These are phyloP conservation scores for Acanthochlamys bracteata DNA, from an alignment of 106 monocot species.

Conservation along the genomic window DNA sequence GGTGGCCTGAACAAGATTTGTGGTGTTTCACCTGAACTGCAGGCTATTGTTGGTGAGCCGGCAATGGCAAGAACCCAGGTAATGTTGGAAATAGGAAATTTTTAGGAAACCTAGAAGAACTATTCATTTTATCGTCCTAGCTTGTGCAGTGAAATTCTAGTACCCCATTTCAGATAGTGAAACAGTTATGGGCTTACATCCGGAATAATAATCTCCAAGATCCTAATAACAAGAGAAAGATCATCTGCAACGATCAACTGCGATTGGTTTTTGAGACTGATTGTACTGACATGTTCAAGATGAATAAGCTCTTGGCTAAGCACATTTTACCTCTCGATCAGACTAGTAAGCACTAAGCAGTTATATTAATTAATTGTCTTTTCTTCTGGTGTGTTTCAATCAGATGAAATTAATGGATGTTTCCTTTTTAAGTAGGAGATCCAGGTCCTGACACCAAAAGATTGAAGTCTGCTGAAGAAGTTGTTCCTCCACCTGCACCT, in stretches of 20 bases:
- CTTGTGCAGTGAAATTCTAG: background rate
- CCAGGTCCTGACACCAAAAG: constrained; percentile 43
- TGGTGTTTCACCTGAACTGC: constrained; percentile 85
- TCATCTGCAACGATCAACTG: constrained; percentile 89
- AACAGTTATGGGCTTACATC: constrained; percentile 92
- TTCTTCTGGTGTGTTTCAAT: background rate
- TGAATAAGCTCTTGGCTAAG: constrained; percentile 90
- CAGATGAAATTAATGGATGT: constrained; percentile 6
- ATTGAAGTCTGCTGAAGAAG: constrained; percentile 42
- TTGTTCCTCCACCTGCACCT: constrained; percentile 23
- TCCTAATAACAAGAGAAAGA: constrained; percentile 91
- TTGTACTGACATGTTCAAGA: constrained; percentile 95
- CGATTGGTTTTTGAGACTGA: constrained; percentile 92
- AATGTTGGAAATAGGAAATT: constrained; percentile 8
- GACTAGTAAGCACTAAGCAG: constrained; percentile 54
- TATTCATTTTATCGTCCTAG: background rate
- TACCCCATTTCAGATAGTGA: constrained; percentile 66
- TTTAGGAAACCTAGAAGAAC: background rate
- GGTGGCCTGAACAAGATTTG: constrained; percentile 89
- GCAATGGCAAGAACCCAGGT: constrained; percentile 92
- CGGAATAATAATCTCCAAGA: constrained; percentile 87
- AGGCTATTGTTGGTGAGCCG: constrained; percentile 90
- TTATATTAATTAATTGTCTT: background rate
- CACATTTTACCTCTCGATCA: constrained; percentile 68
- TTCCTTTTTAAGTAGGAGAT: constrained; percentile 37